Evolutionary conservation across 1,284 basidiomycete species (phyloP).

Genomic region (Moesziomyces aphidis): DNA sequence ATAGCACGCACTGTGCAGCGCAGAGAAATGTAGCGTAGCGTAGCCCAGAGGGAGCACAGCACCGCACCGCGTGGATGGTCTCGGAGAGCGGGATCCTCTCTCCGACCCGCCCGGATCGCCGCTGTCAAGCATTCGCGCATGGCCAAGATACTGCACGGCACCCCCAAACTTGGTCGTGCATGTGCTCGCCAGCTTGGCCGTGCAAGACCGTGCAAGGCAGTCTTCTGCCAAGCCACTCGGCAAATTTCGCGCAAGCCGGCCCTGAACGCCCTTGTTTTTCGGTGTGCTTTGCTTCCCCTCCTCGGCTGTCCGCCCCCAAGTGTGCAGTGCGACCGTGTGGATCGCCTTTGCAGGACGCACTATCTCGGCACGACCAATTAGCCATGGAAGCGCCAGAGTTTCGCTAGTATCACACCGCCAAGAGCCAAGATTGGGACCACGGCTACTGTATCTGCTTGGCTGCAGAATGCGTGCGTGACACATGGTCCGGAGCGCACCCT

Average conservation of each 20-base stretch:
- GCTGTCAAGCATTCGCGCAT: neutral
- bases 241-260: constrained; percentile 5
- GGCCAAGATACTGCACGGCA: neutral
- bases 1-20: neutral
- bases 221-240: constrained; percentile 24
- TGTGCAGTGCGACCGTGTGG: neutral
- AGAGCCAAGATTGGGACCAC: no score
- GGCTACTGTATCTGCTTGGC: no score
- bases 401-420: no score
- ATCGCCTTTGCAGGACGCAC: neutral
- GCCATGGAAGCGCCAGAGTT: no score
- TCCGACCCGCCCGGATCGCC: neutral
- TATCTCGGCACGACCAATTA: neutral
- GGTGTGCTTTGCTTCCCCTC: neutral
- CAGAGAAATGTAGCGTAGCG: neutral
- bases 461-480: no score
- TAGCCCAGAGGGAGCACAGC: no score
- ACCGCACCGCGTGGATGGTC: neutral
- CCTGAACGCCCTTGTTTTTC: no score
- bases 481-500: no score
- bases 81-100: neutral
- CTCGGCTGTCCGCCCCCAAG: no score
- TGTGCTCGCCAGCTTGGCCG: no score
- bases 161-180: no score
- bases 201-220: neutral